Conservation (phyloP, 2,329 filamentous ascomycete species). For the Kalaharituber pfeilii region DNA sequence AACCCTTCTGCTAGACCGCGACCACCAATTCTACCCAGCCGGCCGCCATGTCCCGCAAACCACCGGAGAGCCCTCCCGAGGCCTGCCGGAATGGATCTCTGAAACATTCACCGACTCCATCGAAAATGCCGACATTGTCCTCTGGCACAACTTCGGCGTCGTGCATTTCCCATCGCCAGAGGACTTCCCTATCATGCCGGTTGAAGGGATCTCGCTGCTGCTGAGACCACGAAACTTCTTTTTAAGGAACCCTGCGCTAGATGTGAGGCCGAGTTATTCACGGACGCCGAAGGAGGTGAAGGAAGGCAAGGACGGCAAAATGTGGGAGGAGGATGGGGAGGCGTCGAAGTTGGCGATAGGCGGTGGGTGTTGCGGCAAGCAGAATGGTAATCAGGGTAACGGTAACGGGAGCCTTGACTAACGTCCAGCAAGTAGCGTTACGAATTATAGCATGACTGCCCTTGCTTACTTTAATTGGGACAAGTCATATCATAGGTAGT, state of each 20-base stretch:
- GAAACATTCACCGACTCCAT: slow-evolving; percentile 37
- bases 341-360: neutral
- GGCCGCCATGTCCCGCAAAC: slow-evolving; percentile 80
- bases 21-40: slow-evolving; percentile 68
- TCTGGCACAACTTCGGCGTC: slow-evolving; percentile 88
- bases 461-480: too few species aligned
- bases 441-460: too few species aligned
- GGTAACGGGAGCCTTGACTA: too few species aligned
- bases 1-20: too few species aligned
- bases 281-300: slow-evolving; percentile 53
- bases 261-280: slow-evolving; percentile 61
- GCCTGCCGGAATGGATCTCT: slow-evolving; percentile 60
- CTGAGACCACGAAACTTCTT: slow-evolving; percentile 73
- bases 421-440: too few species aligned
- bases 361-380: too few species aligned
- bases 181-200: slow-evolving; percentile 85
- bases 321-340: neutral
- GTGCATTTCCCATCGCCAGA: slow-evolving; percentile 80
- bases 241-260: slow-evolving; percentile 56
- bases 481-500: too few species aligned
- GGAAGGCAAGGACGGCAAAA: slow-evolving; percentile 19
- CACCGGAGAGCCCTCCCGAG: slow-evolving; percentile 53
- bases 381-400: too few species aligned
- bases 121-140: slow-evolving; percentile 68
- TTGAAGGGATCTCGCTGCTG: slow-evolving; percentile 65